Evolutionary conservation across 129 eudicot species (phyloP), one percentile per base, ranked within the genome.

Genomic region (Arctium lappa): DNA sequence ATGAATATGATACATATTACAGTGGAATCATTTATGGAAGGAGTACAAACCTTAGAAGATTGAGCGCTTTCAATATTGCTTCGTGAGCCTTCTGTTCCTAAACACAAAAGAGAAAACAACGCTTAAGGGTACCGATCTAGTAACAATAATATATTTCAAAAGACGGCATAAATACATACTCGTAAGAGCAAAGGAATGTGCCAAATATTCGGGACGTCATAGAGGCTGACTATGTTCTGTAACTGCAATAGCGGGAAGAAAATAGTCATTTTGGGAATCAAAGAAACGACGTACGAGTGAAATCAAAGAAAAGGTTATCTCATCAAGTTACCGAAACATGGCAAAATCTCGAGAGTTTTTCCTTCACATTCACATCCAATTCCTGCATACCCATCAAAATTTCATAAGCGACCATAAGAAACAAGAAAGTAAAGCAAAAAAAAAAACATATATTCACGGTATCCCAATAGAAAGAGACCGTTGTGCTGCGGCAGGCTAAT

Each of bases 1-100:
- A 56, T 56, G 65, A 56, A 53, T 7, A 40, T 8, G n/a, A 10
- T 4, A 44, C n/a, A 69, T 69, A 27, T 15, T 53, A 69, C 9
- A 50, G 44, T 22, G 15, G 30, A 7, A 37, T 27, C 62, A 65
- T 15, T 46, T 3, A 36, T 37, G 40, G 29, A 73, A 60, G 10
- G 32, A 72, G 42, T 34, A 86, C 86, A 78, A 82, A 94, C 99
- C 99, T 77, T 36, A 74, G 75, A 84, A 95, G 97, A 53, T 93
- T 89, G 74, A 95, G 92, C 40, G 88, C 95, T 85, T 87, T 93
- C 89, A 95, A 74, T 81, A 95, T 95, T 74, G 98, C 94, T 87
- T 93, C 97, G 86, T 95, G 99, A 83, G 95, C 97, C 89, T 91
- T 95, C 82, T 95, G 99, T 71, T 91, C 98, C 99, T 95, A 82